Evolutionary conservation across 2,329 filamentous ascomycete genomes (phyloP).

Genomic region (Claviceps paspali): DNA sequence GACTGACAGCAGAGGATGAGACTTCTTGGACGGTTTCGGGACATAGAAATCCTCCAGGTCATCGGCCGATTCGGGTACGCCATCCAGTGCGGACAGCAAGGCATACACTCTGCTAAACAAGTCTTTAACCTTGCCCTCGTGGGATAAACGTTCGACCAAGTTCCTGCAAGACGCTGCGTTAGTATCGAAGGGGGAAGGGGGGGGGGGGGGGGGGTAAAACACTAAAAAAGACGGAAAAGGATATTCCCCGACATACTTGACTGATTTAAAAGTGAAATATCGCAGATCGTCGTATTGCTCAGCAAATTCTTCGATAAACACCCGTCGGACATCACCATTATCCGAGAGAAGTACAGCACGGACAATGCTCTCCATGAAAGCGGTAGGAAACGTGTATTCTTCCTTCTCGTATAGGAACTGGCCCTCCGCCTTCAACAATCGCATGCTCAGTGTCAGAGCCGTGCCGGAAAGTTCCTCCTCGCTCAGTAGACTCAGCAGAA

Average conservation of each 20-base stretch:
- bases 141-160: constrained; percentile 11
- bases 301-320: constrained; percentile 66
- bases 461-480: constrained; percentile 51
- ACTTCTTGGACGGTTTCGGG: constrained; percentile 47
- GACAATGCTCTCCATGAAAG: constrained; percentile 51
- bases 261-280: constrained; percentile 62
- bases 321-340: constrained; percentile 44
- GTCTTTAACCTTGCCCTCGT: constrained; percentile 9
- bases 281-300: constrained; percentile 72
- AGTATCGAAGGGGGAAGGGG: background rate
- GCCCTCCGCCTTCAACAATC: constrained; percentile 66
- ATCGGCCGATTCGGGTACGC: constrained; percentile 49
- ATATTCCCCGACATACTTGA: constrained; percentile 39
- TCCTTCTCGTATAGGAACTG: constrained; percentile 43
- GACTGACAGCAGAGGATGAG: constrained; percentile 49
- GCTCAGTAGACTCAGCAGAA: constrained; percentile 45
- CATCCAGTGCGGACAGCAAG: constrained; percentile 51
- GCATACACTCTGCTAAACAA: constrained; percentile 43
- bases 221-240: background rate
- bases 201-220: too few species aligned
- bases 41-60: constrained; percentile 58
- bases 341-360: constrained; percentile 42
- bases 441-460: constrained; percentile 67
- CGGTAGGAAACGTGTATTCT: constrained; percentile 53
- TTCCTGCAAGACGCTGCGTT: constrained; percentile 10